Evolutionary conservation across 2,329 filamentous ascomycete species (phyloP).

Genomic region (Fusarium fujikuroi): DNA sequence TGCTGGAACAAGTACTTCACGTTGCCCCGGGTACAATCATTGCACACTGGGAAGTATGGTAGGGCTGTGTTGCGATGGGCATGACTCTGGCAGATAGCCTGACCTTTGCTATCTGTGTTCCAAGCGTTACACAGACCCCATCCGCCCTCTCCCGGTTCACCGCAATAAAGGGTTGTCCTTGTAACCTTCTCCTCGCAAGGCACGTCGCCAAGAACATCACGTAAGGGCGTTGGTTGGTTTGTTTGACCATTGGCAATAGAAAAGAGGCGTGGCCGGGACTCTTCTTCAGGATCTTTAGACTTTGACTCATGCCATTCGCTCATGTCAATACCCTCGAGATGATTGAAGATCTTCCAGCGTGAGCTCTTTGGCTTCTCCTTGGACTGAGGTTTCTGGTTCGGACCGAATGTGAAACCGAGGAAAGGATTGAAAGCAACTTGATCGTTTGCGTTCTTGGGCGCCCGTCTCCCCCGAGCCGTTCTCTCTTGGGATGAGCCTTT

Average conservation of each 20-base stretch:
- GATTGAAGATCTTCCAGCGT: constrained; percentile 36
- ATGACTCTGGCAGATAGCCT: constrained; percentile 30
- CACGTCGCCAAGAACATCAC: constrained; percentile 29
- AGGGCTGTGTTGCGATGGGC: constrained; percentile 25
- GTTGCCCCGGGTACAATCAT: constrained; percentile 42
- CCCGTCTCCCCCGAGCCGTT: neutral
- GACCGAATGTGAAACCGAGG: constrained; percentile 11
- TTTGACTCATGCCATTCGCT: constrained; percentile 25
- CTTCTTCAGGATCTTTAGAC: neutral
- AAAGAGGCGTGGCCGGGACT: constrained; percentile 17
- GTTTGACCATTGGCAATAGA: neutral
- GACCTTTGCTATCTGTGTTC: neutral
- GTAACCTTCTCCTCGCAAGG: neutral
- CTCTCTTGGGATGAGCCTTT: neutral
- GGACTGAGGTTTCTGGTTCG: neutral
- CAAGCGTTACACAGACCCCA: constrained; percentile 15
- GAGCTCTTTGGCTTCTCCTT: constrained; percentile 7
- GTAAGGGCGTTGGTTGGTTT: constrained; percentile 11
- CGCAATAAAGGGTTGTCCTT: constrained; percentile 7
- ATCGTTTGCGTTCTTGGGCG: neutral
- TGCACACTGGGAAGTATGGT: constrained; percentile 34
- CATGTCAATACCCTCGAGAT: constrained; percentile 34
- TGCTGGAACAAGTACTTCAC: constrained; percentile 28
- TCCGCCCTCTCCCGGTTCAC: constrained; percentile 29
- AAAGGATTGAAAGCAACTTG: constrained; percentile 34